phyloP scores from a whole-genome alignment of 192 early-diverging fungal genomes.

The Paraglomus brasilianum region DNA sequence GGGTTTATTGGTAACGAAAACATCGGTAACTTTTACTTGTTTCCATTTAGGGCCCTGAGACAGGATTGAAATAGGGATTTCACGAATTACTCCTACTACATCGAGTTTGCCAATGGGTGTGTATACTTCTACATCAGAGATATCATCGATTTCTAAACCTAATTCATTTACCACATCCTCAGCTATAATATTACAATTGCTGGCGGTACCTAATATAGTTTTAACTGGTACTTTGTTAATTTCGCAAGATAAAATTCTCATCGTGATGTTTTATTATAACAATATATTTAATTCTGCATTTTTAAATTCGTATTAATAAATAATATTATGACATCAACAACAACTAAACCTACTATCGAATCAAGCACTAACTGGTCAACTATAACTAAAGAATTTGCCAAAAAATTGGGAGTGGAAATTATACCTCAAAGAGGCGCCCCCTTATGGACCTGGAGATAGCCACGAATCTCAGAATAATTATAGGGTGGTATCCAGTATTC shows the following conservation, averaged over 20 bases:
- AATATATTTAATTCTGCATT: constrained; percentile 11
- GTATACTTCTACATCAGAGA: constrained; percentile 15
- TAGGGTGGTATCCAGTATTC: neutral
- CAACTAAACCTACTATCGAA: constrained; percentile 20
- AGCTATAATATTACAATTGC: constrained; percentile 6
- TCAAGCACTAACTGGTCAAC: constrained; percentile 18
- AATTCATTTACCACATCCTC: neutral
- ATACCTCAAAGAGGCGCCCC: too few species aligned
- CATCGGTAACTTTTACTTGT: constrained; percentile 17
- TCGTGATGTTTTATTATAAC: constrained; percentile 11
- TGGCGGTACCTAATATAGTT: neutral
- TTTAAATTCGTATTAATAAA: constrained; percentile 19
- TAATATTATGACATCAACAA: constrained; percentile 22
- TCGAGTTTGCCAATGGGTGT: constrained; percentile 5
- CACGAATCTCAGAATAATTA: neutral
- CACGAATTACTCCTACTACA: constrained; percentile 14
- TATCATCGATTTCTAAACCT: constrained; percentile 9
- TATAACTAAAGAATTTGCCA: constrained; percentile 21
- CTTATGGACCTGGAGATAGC: neutral
- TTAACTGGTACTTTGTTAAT: constrained; percentile 10
- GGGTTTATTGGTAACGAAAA: constrained; percentile 5
- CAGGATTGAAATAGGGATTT: constrained; percentile 10
- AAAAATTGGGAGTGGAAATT: too few species aligned
- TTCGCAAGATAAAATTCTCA: constrained; percentile 20
- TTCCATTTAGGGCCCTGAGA: constrained; percentile 19